A percentile compares a stretch with the other conserved stretches of the same genome.
Conservation (phyloP, 768 basidiomycete species). For the Phanerochaete sordida region DNA sequence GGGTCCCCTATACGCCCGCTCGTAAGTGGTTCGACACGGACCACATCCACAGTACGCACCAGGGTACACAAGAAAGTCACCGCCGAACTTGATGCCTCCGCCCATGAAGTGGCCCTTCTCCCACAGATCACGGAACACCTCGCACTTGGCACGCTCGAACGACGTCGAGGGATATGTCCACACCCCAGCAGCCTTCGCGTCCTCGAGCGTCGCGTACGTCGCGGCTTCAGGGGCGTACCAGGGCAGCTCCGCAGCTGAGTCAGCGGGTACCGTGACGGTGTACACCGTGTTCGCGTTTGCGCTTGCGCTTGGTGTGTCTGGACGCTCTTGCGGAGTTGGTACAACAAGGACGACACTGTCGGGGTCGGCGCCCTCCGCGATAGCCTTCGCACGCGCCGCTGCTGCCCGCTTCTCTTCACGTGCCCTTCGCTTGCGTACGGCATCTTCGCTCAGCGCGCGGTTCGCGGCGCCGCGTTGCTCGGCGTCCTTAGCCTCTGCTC, state of each 20-base stretch:
- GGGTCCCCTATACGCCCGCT: constrained; percentile 66
- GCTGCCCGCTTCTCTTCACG: constrained; percentile 48
- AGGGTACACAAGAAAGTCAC: constrained; percentile 95
- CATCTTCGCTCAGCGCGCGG: constrained; percentile 41
- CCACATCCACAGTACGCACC: constrained; percentile 43
- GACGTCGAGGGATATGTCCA: constrained; percentile 73
- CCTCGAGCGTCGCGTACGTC: constrained; percentile 52
- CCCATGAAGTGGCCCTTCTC: constrained; percentile 86
- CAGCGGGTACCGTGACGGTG: constrained; percentile 63
- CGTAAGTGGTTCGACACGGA: neutral
- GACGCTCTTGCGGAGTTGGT: constrained; percentile 5
- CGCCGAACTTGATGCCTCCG: constrained; percentile 90
- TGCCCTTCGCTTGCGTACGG: constrained; percentile 67
- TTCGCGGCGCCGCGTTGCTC: constrained; percentile 34
- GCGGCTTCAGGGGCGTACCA: constrained; percentile 60
- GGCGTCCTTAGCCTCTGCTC: constrained; percentile 46
- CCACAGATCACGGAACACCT: constrained; percentile 79
- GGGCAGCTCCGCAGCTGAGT: constrained; percentile 48
- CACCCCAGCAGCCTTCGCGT: constrained; percentile 63
- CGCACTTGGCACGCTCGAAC: constrained; percentile 70
- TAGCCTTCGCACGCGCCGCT: constrained; percentile 18
- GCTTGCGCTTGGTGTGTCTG: constrained; percentile 11
- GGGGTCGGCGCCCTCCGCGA: constrained; percentile 18
- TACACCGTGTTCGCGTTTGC: constrained; percentile 27
- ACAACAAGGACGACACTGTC: neutral